Evolutionary conservation across 331 rosid species (phyloP), one percentile per base, ranked within the genome.

Genomic region (Malus hybrid): DNA sequence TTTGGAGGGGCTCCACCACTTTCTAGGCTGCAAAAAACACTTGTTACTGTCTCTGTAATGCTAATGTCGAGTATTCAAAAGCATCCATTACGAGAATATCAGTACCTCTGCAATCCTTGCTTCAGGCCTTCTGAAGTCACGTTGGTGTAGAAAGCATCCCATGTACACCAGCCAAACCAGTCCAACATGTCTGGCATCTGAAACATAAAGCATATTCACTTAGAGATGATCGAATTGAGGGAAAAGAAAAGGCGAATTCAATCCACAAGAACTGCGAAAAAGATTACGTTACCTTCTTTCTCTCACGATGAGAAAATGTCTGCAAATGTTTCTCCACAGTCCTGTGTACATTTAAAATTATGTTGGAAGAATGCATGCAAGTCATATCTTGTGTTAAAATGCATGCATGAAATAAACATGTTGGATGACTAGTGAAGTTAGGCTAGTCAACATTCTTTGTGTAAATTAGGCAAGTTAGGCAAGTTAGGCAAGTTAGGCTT

Each of bases 101-200:
- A 78, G 5, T 39, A 92, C 97, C 97, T 90, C n/a, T 81, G 70
- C 46, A 92, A 77, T 42, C 97, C 97, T 76, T 86, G 78, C 83
- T 88, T 87, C 63, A 92, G 94, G 19, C 91, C 94, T 48, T 90
- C 92, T 6, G 94, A 85, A 77, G 82, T 78, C 48, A 92, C 92
- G 32, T 78, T 83, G 9, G 97, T 92, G 73, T 92, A 92, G 85
- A 90, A 92, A 76, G 97, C 97, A 76, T 92, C 96, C 97, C 97
- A 92, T 29, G 96, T 90, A 59, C 95, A 91, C 97, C 96, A 93
- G 14, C 96, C 98, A 78, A 93, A 88, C 96, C 96, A 93, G 85
- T 91, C 85, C 87, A 93, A 73, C 71, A 92, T 76, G 83, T 89
- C 96, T 50, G 98, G 98, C 97, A 93, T 88, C 98, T 93, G 83